These are phyloP conservation scores for Daldinia eschscholtzii DNA, from an alignment of 2,329 filamentous ascomycete species.

Conservation along the genomic window DNA sequence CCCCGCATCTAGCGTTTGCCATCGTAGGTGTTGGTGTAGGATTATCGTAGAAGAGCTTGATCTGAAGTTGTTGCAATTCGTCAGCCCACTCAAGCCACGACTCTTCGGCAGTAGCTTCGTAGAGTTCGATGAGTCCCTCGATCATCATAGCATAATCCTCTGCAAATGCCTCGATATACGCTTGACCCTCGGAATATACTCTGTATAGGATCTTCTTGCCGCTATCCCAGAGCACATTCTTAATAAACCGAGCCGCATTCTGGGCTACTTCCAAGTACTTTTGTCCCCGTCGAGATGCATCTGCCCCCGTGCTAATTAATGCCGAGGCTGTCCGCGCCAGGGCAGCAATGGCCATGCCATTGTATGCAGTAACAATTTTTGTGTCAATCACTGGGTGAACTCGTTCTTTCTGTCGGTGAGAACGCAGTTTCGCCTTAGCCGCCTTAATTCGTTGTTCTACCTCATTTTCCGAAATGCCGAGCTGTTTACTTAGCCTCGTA, in stretches of 20 bases:
- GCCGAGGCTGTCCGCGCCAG: constrained; percentile 81
- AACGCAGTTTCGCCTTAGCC: constrained; percentile 76
- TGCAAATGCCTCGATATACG: constrained; percentile 80
- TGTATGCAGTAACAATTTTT: constrained; percentile 89
- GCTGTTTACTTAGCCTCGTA: constrained; percentile 78
- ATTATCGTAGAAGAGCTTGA: constrained; percentile 80
- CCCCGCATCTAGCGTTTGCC: constrained; percentile 62
- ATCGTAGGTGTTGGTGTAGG: constrained; percentile 52
- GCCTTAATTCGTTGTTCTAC: constrained; percentile 75
- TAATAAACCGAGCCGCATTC: constrained; percentile 79
- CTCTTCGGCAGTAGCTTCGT: constrained; percentile 84
- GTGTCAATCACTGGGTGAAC: constrained; percentile 84
- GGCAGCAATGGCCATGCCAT: constrained; percentile 87
- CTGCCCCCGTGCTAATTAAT: constrained; percentile 69
- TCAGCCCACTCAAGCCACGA: constrained; percentile 84
- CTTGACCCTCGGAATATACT: constrained; percentile 76
- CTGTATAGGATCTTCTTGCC: constrained; percentile 74
- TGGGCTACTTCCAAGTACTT: constrained; percentile 75
- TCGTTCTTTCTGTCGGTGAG: constrained; percentile 79
- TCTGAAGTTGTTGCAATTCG: constrained; percentile 81
- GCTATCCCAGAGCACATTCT: constrained; percentile 77
- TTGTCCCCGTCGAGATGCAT: constrained; percentile 65
- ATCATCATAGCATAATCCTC: constrained; percentile 96
- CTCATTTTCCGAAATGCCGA: constrained; percentile 77
- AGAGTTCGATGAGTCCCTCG: constrained; percentile 84